Conservation (phyloP, 441 rosid species). For the Kokia cookei region DNA sequence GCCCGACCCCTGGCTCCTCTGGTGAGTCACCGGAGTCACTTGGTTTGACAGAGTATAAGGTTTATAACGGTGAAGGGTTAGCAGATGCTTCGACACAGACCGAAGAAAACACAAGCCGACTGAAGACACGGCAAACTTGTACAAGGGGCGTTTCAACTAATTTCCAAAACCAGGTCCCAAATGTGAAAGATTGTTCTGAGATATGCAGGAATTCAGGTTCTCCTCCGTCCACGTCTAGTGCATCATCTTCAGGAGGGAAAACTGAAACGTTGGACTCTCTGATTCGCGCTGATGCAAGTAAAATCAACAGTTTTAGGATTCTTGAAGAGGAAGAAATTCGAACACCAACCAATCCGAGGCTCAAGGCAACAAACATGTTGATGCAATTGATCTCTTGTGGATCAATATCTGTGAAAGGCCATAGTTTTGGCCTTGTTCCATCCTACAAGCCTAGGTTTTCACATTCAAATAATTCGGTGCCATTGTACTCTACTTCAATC, state of each 20-base stretch:
- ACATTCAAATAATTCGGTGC: constrained; percentile 59
- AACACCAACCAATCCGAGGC: constrained; percentile 46
- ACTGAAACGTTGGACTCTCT: constrained; percentile 86
- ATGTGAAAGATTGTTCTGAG: constrained; percentile 37
- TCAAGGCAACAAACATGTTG: constrained; percentile 52
- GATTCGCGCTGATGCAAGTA: constrained; percentile 80
- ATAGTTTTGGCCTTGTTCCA: constrained; percentile 59
- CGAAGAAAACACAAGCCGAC: constrained; percentile 45
- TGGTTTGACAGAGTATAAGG: constrained; percentile 77
- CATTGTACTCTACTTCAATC: constrained; percentile 63
- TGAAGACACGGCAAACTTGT: constrained; percentile 51
- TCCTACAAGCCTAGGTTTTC: constrained; percentile 70
- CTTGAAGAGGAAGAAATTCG: constrained; percentile 74
- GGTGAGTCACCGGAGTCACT: constrained; percentile 62
- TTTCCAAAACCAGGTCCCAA: constrained; percentile 21
- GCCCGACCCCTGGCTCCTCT: constrained; percentile 40
- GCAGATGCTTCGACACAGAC: constrained; percentile 96
- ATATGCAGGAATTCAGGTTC: constrained; percentile 51
- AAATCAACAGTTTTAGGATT: constrained; percentile 88
- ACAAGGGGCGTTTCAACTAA: constrained; percentile 86
- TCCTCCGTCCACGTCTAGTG: constrained; percentile 56
- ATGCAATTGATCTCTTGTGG: constrained; percentile 76
- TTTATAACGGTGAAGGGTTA: constrained; percentile 56
- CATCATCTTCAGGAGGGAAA: constrained; percentile 65
- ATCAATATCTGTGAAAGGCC: constrained; percentile 64